Conservation (phyloP, 345 rosid genomes). For the Citrus glauca region DNA sequence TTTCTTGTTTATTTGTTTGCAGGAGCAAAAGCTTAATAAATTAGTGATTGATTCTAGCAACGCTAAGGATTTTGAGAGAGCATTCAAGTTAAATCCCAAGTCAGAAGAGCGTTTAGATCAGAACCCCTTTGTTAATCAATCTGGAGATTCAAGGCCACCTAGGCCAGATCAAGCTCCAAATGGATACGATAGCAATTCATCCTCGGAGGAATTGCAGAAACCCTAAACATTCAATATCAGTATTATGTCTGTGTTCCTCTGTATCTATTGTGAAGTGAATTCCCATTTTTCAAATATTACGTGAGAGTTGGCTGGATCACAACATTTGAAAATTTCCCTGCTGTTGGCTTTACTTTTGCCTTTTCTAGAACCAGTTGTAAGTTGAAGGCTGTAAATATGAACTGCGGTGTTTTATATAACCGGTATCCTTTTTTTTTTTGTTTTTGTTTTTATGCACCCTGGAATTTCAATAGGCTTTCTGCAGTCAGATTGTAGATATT, state of each 20-base stretch:
- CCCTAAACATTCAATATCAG: slow-evolving; percentile 20
- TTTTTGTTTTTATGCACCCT: background rate
- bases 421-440: background rate
- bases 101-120: slow-evolving; percentile 38
- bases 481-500: background rate
- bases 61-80: slow-evolving; percentile 74
- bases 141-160: slow-evolving; percentile 12
- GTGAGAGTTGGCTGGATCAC: background rate
- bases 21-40: slow-evolving; percentile 86
- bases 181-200: slow-evolving; percentile 29
- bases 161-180: slow-evolving; percentile 21
- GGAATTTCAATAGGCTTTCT: background rate
- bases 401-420: background rate
- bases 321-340: slow-evolving; percentile 1
- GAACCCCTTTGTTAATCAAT: slow-evolving; percentile 25
- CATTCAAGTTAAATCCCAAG: slow-evolving; percentile 52
- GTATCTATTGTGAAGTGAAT: background rate
- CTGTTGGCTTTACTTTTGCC: background rate
- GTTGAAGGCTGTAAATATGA: slow-evolving; percentile 16
- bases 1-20: slow-evolving; percentile 22
- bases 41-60: slow-evolving; percentile 55
- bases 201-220: slow-evolving; percentile 54
- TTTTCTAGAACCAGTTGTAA: slow-evolving; percentile 5
- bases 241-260: background rate
- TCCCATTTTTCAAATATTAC: background rate